These are phyloP conservation scores for Kluyveromyces sp. DNA, from an alignment of 1,139 yeast genomes.

Conservation along the genomic window DNA sequence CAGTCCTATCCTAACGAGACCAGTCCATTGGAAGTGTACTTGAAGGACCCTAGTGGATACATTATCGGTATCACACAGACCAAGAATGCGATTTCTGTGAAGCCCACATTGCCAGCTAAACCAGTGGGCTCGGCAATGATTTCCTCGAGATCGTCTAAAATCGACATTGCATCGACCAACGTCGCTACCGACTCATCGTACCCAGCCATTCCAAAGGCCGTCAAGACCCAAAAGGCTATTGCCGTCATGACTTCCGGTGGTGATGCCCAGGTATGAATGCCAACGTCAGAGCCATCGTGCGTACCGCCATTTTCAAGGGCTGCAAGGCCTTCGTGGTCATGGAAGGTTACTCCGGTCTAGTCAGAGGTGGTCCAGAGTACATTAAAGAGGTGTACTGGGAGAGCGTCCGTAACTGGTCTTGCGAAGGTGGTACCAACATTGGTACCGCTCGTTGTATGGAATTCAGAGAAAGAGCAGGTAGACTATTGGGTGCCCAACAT, in stretches of 20 bases:
- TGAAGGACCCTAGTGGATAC: slow-evolving; percentile 60
- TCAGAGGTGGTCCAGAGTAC: slow-evolving; percentile 65
- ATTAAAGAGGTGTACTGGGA: slow-evolving; percentile 81
- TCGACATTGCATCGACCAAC: slow-evolving; percentile 20
- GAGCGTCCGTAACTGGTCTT: slow-evolving; percentile 86
- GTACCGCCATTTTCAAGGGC: slow-evolving; percentile 81
- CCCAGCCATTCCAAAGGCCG: slow-evolving; percentile 12
- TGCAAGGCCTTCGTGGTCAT: slow-evolving; percentile 91
- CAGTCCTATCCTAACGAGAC: slow-evolving; percentile 52
- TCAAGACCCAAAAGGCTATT: slow-evolving; percentile 33
- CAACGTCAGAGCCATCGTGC: slow-evolving; percentile 85
- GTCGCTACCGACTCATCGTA: slow-evolving; percentile 18
- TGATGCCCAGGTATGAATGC: slow-evolving; percentile 99
- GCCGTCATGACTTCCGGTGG: slow-evolving; percentile 99
- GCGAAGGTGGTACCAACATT: slow-evolving; percentile 89
- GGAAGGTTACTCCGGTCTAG: slow-evolving; percentile 94
- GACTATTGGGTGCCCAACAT: slow-evolving; percentile 75
- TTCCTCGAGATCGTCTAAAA: slow-evolving; percentile 23
- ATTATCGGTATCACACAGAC: slow-evolving; percentile 60
- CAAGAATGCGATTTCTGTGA: slow-evolving; percentile 48
- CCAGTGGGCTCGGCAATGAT: slow-evolving; percentile 14
- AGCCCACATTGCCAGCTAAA: slow-evolving; percentile 32
- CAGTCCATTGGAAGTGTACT: slow-evolving; percentile 60
- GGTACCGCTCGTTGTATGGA: slow-evolving; percentile 93
- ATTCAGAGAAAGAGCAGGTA: slow-evolving; percentile 77